Conservation (phyloP, 2,329 filamentous ascomycete species). For the Colletotrichum sp. region DNA sequence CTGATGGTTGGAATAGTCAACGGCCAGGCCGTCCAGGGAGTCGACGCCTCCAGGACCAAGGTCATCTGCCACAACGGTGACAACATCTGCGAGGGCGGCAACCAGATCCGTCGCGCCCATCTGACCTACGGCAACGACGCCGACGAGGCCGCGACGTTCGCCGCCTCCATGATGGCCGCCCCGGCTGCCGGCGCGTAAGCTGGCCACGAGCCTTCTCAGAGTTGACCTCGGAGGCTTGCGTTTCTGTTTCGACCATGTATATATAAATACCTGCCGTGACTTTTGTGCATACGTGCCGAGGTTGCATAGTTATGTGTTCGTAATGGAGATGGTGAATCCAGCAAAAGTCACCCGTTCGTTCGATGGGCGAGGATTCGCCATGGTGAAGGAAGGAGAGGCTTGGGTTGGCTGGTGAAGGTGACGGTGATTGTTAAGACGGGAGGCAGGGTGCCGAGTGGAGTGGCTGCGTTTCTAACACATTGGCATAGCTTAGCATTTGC, state of each 20-base stretch:
- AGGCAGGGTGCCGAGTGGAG: neutral
- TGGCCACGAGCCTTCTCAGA: neutral
- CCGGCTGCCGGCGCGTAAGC: neutral
- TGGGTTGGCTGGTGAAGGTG: no score
- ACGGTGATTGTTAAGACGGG: neutral
- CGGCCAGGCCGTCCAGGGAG: conserved; percentile 9
- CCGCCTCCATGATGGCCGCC: conserved; percentile 9
- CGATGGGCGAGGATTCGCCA: neutral
- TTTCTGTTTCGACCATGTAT: neutral
- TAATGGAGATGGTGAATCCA: neutral
- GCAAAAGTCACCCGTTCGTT: fast-evolving
- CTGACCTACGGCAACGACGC: conserved; percentile 33
- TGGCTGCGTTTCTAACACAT: neutral
- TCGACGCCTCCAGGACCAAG: conserved; percentile 1
- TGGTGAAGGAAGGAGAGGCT: neutral
- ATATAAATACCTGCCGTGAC: neutral
- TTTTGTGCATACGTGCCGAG: neutral
- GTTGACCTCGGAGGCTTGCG: conserved; percentile 9
- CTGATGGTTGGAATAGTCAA: neutral
- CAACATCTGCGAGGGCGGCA: conserved; percentile 33
- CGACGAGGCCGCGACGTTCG: conserved; percentile 25
- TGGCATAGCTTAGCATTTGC: conserved; percentile 18
- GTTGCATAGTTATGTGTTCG: neutral
- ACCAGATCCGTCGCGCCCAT: conserved; percentile 29
- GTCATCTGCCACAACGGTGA: conserved; percentile 38